These are phyloP conservation scores for Pyrenochaeta sp. DNA, from an alignment of 2,329 filamentous ascomycete species.

Conservation along the genomic window DNA sequence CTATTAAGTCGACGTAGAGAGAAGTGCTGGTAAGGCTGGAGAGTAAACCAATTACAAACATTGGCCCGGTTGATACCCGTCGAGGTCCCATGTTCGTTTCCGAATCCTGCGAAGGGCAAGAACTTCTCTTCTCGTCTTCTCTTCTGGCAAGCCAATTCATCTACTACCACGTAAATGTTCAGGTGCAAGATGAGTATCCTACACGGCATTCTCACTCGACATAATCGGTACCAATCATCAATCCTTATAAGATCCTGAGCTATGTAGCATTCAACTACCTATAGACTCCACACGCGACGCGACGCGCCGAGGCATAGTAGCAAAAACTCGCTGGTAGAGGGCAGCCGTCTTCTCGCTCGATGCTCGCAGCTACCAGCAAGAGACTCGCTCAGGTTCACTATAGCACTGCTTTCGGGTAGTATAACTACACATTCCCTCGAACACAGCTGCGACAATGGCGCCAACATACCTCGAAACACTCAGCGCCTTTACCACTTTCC, in stretches of 20 bases:
- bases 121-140: neutral
- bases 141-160: constrained; percentile 1
- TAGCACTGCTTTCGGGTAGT: neutral
- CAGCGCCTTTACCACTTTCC: constrained; percentile 77
- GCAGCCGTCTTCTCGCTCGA: neutral
- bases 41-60: neutral
- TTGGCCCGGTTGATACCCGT: neutral
- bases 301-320: constrained; percentile 7
- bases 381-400: neutral
- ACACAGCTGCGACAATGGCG: constrained; percentile 26
- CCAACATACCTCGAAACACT: constrained; percentile 61
- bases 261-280: neutral
- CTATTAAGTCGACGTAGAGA: neutral
- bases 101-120: constrained; percentile 9
- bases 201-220: constrained; percentile 11
- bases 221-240: constrained; percentile 3
- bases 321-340: neutral
- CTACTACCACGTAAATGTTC: constrained; percentile 9
- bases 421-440: neutral
- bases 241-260: neutral
- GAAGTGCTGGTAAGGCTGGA: constrained; percentile 2
- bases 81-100: constrained; percentile 2
- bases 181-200: constrained; percentile 8
- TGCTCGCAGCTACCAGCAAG: neutral
- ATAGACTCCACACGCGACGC: constrained; percentile 13